These are phyloP conservation scores for Fusarium sp. DNA, from an alignment of 2,329 filamentous ascomycete genomes.

Conservation along the genomic window DNA sequence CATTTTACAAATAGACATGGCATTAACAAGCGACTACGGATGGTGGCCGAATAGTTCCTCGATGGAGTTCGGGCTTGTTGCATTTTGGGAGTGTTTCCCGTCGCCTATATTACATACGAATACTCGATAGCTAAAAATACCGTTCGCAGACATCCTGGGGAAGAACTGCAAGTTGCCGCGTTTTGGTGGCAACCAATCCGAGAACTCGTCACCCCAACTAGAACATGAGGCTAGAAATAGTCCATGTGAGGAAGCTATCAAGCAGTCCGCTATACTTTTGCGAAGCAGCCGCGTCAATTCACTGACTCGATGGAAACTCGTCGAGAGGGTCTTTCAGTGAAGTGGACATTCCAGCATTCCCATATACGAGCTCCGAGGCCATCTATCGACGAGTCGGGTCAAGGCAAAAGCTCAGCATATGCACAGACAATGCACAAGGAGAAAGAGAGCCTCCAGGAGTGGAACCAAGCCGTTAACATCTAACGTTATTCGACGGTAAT, in stretches of 20 bases:
- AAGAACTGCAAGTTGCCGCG: conserved; percentile 24
- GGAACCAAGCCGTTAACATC: conserved; percentile 27
- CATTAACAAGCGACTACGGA: conserved; percentile 6
- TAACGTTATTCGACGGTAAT: conserved; percentile 17
- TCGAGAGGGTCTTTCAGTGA: conserved; percentile 8
- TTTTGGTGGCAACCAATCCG: conserved; percentile 43
- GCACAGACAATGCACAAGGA: conserved; percentile 24
- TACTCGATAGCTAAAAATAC: conserved; percentile 22
- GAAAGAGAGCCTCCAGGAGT: conserved; percentile 15
- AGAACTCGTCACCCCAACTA: conserved; percentile 24
- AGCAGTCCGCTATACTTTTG: neutral
- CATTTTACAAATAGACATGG: conserved; percentile 4
- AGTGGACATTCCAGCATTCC: conserved; percentile 20
- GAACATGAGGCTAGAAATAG: conserved; percentile 28
- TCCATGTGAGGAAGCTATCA: conserved; percentile 7
- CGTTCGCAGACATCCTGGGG: conserved; percentile 4
- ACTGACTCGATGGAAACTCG: conserved; percentile 11
- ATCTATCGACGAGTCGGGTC: neutral
- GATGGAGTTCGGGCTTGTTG: neutral
- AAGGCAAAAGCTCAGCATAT: conserved; percentile 17
- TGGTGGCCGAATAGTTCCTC: conserved; percentile 21
- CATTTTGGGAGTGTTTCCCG: neutral
- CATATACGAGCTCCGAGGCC: neutral
- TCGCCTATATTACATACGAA: neutral
- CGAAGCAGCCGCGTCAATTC: neutral